These are phyloP conservation scores for Diaporthe eres DNA, from an alignment of 2,329 filamentous ascomycete species.

Conservation along the genomic window DNA sequence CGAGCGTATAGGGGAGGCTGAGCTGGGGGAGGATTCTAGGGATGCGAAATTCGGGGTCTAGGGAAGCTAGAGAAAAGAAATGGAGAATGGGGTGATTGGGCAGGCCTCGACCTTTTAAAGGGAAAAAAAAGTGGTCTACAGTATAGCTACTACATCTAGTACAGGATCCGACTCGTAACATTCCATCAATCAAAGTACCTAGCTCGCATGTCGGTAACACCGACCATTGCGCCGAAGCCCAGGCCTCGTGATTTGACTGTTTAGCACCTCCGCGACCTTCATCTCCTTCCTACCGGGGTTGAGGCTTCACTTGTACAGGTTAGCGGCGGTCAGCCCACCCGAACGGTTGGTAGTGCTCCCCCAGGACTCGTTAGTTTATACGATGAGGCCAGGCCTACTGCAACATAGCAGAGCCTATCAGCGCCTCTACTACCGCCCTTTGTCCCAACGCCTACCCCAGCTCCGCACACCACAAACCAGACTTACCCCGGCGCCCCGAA, in stretches of 20 bases:
- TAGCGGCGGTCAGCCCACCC: constrained; percentile 26
- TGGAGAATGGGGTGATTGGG: background rate
- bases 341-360: constrained; percentile 17
- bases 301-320: background rate
- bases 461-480: constrained; percentile 19
- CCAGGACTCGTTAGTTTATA: background rate
- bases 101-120: constrained; percentile 3
- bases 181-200: constrained; percentile 29
- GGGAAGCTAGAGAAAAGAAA: background rate
- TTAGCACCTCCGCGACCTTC: background rate
- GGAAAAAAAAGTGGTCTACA: background rate
- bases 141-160: background rate
- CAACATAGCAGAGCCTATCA: constrained; percentile 12
- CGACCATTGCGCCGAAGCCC: constrained; percentile 1
- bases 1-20: background rate
- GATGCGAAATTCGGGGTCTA: background rate
- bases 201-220: constrained; percentile 10
- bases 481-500: constrained; percentile 20
- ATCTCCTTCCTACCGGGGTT: background rate
- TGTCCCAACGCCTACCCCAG: background rate
- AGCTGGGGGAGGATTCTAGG: background rate
- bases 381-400: background rate
- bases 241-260: constrained; percentile 12
- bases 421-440: background rate
- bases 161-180: constrained; percentile 15